These are phyloP conservation scores for Pigoraptor vietnamica DNA, from an alignment of 78 protist genomes.

Conservation along the genomic window DNA sequence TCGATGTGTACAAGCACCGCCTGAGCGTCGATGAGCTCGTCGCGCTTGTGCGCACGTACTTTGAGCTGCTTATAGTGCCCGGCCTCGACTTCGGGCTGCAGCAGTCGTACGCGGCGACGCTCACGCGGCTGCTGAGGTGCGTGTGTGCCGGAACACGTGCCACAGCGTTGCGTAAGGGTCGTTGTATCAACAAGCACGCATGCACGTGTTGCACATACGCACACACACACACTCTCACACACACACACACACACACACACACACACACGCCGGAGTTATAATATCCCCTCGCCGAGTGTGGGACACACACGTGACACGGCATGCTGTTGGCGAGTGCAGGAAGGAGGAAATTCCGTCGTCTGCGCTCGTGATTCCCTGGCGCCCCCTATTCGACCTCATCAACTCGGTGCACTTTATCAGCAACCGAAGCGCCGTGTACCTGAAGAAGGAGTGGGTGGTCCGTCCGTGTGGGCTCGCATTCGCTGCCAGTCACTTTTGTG, in stretches of 20 bases:
- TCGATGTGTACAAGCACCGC: background rate
- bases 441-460: background rate
- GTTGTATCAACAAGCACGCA: no score
- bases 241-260: no score
- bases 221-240: no score
- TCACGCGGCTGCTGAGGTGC: background rate
- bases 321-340: background rate
- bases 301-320: background rate
- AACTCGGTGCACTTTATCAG: background rate
- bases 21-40: background rate
- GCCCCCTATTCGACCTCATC: background rate
- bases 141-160: no score
- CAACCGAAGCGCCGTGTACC: background rate
- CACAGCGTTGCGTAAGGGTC: no score
- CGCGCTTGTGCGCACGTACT: background rate
- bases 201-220: no score
- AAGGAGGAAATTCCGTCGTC: background rate
- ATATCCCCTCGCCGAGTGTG: no score
- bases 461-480: no score
- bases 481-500: no score
- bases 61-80: background rate
- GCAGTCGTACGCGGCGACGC: background rate
- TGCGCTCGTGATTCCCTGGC: background rate
- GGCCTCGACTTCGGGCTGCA: background rate
- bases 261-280: no score